Base-by-base conservation (phyloP, 306 rosid genomes). In the Ochetophila trinervis region DNA sequence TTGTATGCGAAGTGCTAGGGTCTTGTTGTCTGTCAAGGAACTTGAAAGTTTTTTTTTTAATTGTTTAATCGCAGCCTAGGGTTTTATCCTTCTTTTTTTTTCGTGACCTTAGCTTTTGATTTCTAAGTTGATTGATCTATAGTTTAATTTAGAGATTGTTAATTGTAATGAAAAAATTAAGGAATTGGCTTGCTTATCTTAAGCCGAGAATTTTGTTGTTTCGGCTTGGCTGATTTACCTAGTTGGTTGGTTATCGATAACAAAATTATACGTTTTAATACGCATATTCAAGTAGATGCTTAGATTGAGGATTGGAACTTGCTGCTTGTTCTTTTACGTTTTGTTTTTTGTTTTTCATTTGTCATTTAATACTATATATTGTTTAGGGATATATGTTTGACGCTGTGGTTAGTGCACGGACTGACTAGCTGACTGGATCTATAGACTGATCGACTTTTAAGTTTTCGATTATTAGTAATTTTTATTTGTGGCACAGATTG, bases 401-500 rank as follows among this genome's bases (percentile, higher is more conserved):
- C 27, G 16, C n/a, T 24, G 34, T 15, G 0, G 1, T 30, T 13
- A 9, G 30, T 55, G 10, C 16, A 5, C 5, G 57, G 27, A 22
- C 13, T 55, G 36, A 24, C 13, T 55, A 12, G 5, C 16, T 6
- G 40, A 14, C 13, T 59, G 23, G 63, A 35, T 59, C 3, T 35
- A 59, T n/a, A 2, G 2, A 2, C 4, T 37, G 11, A n/a, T 47
- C 19, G 15, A 32, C 49, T 17, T 8, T 50, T 19, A 32, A 49
- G 3, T 49, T n/a, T 18, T 16, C 16, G 53, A 57, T 35, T 34
- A 63, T 53, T 47, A 50, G 32, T 57, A 42, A 19, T 15, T 12
- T 70, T 56, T 32, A 12, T 52, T 34, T 79, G 66, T 48, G 42
- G 40, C 73, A 82, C 85, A 94, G 99, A 94, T 94, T 70, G 99